Base-by-base conservation (phyloP, 2,329 filamentous ascomycete species). In the Periconia macrospinosa region DNA sequence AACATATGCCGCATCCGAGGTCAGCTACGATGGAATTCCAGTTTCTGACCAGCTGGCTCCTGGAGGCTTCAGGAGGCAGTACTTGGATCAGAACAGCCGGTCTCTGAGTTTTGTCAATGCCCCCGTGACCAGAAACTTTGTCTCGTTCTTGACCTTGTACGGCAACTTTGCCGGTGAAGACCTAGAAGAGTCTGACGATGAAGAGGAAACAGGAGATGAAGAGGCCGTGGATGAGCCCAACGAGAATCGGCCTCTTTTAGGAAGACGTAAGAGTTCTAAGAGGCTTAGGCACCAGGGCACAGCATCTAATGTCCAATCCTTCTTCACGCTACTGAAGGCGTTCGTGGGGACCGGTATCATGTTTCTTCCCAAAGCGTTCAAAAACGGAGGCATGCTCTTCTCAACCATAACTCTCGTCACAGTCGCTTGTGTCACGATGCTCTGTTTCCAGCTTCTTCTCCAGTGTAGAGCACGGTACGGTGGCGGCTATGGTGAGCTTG, bases 261-360 rank as follows among this genome's bases (percentile, higher is more conserved):
- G 77, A 6, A 78, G 81, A 30, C 78, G 83, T 14, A 81, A 77
- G 66, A 84, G 78, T 60, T 80, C 83, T 1, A 70, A 62, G 56
- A 73, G 70, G 56, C 75, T 80, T 19, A 77, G 71, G 55, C 53
- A 64, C 18, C 76, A 82, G 35, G 87, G 86, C 18, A 86, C 89
- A 63, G 87, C 89, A 1, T 82, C 83, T 49, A 87, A 83, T n/a
- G 75, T 82, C 40, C 89, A 90, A 75, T 87, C 89, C 0, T 92
- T 92, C 73, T 91, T 91, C 70, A 92, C 88, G 0, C 78, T 91
- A 10, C 77, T 92, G 48, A 92, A 92, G 71, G 88, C 89, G 1
- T 92, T 92, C 63, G 83, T 92, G 49, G 89, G 89, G 45, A 92
- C 89, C 0, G 89, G 89, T 56, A 91, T 92, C 70, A 90, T 92